Evolutionary conservation across 305 asterid species (phyloP).

Genomic region (Solanum aculeatissimum): DNA sequence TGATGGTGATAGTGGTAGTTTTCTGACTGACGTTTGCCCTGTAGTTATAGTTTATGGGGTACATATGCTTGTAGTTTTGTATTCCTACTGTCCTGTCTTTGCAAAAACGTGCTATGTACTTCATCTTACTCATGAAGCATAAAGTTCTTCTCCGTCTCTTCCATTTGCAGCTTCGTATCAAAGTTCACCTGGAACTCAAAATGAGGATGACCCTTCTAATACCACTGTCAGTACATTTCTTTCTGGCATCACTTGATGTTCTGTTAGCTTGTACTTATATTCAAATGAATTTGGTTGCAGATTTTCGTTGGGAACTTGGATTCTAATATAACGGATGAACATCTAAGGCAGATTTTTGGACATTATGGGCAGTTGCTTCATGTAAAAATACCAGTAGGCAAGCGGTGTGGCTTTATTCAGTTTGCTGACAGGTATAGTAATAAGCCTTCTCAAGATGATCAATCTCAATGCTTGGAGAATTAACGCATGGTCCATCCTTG

Average conservation of each 20-base stretch:
- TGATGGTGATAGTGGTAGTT: not conserved
- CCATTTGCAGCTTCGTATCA: constrained; percentile 60
- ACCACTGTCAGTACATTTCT: constrained; percentile 63
- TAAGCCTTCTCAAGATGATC: not conserved
- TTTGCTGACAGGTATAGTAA: constrained; percentile 62
- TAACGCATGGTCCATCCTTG: not conserved
- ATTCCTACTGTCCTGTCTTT: not conserved
- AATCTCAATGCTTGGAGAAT: not conserved
- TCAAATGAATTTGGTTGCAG: constrained; percentile 26
- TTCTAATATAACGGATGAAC: constrained; percentile 62
- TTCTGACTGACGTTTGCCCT: not conserved
- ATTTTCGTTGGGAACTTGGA: constrained; percentile 93
- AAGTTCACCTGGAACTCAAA: constrained; percentile 61
- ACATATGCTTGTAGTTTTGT: not conserved
- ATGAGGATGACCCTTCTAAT: constrained; percentile 84
- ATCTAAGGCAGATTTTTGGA: constrained; percentile 72
- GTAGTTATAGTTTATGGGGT: not conserved
- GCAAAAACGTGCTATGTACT: not conserved
- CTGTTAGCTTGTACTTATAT: not conserved
- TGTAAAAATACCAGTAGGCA: constrained; percentile 92
- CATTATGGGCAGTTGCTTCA: constrained; percentile 75
- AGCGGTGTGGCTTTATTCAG: constrained; percentile 95
- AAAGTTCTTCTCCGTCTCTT: not conserved
- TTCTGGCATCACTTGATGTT: not conserved
- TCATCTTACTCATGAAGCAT: not conserved